Evolutionary conservation across 192 early-diverging fungal species (phyloP).

Genomic region (Diversispora epigaea): DNA sequence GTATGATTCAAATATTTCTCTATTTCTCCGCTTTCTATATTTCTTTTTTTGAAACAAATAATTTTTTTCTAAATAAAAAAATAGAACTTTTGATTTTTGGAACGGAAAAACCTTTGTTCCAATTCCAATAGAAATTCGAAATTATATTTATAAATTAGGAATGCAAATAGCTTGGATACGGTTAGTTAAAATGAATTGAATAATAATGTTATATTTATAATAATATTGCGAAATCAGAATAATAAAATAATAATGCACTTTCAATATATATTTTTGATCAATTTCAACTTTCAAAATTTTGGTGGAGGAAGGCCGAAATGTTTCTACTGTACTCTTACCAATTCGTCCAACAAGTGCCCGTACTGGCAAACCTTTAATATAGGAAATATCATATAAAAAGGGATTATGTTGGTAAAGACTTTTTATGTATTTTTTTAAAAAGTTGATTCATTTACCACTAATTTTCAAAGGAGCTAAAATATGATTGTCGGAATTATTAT

Average conservation of each 20-base stretch:
- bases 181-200: constrained; percentile 38
- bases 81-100: constrained; percentile 61
- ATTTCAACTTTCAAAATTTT: constrained; percentile 57
- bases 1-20: constrained; percentile 34
- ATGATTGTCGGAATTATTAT: no score
- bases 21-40: no score
- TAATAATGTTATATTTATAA: not conserved
- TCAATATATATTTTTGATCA: constrained; percentile 20
- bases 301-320: constrained; percentile 58
- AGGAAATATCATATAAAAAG: no score
- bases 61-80: constrained; percentile 3
- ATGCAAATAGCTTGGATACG: constrained; percentile 60
- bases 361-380: no score
- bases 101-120: constrained; percentile 53
- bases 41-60: not conserved
- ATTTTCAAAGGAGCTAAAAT: no score
- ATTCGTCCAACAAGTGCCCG: constrained; percentile 43
- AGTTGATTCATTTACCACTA: no score
- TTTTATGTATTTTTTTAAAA: no score
- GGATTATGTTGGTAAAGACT: no score
- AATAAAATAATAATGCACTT: not conserved
- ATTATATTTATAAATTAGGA: constrained; percentile 50
- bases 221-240: no score
- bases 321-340: constrained; percentile 57
- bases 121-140: constrained; percentile 47